Evolutionary conservation across 768 basidiomycete species (phyloP).

Genomic region (Lactarius akahatsu): DNA sequence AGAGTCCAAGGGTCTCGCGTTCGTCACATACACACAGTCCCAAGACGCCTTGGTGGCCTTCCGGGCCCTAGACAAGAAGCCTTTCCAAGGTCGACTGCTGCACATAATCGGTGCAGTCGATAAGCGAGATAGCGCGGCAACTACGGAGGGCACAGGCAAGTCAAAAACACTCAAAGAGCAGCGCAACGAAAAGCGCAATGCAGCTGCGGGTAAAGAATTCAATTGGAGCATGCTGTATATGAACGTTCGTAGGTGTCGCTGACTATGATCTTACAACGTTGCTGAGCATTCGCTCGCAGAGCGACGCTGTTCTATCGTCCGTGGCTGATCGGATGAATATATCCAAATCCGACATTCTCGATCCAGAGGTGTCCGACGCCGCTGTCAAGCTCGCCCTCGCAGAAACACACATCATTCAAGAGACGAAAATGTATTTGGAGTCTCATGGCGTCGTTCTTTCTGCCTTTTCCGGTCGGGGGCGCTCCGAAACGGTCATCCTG

Average conservation of each 20-base stretch:
- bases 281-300: conserved; percentile 46
- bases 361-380: conserved; percentile 74
- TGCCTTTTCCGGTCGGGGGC: conserved; percentile 45
- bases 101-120: conserved; percentile 88
- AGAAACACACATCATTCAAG: conserved; percentile 93
- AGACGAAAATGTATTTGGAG: conserved; percentile 90
- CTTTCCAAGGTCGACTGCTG: conserved; percentile 88
- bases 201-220: conserved; percentile 71
- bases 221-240: conserved; percentile 95
- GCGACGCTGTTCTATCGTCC: conserved; percentile 89
- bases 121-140: conserved; percentile 48
- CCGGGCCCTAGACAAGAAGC: conserved; percentile 71
- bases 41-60: conserved; percentile 66
- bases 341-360: conserved; percentile 83
- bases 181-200: conserved; percentile 58
- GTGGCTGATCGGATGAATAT: conserved; percentile 88
- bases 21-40: conserved; percentile 50
- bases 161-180: conserved; percentile 61
- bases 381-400: conserved; percentile 96
- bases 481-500: conserved; percentile 80
- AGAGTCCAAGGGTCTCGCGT: conserved; percentile 61
- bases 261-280: conserved; percentile 27
- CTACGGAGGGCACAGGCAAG: conserved; percentile 44
- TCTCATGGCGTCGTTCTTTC: conserved; percentile 65
- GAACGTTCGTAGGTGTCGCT: conserved; percentile 70